A percentile compares a stretch with the other conserved stretches of the same genome.
Conservation (phyloP, 2,329 filamentous ascomycete genomes). For the Talaromyces sp. region DNA sequence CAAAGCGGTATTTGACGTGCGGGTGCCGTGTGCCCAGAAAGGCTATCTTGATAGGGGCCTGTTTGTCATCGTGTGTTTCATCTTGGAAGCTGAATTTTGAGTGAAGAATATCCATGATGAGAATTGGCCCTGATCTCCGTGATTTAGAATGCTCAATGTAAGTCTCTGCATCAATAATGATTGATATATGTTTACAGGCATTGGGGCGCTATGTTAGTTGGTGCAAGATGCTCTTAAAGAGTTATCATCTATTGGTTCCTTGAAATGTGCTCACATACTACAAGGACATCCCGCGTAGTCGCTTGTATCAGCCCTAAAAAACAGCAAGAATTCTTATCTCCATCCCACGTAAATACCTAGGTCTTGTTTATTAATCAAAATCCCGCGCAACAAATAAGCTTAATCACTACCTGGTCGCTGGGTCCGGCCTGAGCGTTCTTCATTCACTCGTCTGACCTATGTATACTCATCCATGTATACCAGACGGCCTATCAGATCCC, state of each 20-base stretch:
- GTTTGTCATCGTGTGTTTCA: constrained; percentile 7
- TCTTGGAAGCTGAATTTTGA: constrained; percentile 17
- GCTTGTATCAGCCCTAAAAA: neutral
- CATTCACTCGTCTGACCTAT: no score
- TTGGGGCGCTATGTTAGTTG: neutral
- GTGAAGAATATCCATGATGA: constrained; percentile 17
- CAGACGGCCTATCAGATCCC: neutral
- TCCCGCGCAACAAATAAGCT: neutral
- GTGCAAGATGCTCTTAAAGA: neutral
- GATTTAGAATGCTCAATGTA: neutral
- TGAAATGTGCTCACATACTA: neutral
- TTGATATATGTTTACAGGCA: neutral
- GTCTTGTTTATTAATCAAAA: neutral
- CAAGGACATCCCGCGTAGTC: neutral
- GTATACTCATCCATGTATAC: no score
- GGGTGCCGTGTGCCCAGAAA: constrained; percentile 19
- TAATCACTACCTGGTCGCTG: neutral
- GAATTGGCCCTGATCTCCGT: neutral
- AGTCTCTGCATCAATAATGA: neutral
- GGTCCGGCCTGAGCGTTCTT: no score
- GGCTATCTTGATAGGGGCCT: constrained; percentile 16
- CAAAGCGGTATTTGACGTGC: constrained; percentile 19
- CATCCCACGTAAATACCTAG: neutral
- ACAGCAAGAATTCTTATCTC: neutral
- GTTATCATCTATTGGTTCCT: neutral